A percentile compares a stretch with the other conserved stretches of the same genome.
phyloP scores from a whole-genome alignment of 805 yeast species.

The Grigorovia jiainica region DNA sequence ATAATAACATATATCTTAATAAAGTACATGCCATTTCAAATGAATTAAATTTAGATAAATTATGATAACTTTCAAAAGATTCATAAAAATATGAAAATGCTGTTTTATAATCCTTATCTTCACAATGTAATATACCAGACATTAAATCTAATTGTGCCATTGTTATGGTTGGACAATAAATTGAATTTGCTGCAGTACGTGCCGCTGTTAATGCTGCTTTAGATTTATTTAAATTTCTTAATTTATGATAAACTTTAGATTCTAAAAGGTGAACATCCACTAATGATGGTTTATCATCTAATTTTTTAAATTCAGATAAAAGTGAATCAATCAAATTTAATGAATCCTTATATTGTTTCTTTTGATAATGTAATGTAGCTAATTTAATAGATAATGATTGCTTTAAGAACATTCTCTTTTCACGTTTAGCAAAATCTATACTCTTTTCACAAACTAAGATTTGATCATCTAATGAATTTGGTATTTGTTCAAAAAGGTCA shows the following conservation, averaged over 20 bases:
- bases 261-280: conserved; percentile 94
- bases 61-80: conserved; percentile 81
- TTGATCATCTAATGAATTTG: conserved; percentile 56
- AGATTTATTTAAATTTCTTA: conserved; percentile 84
- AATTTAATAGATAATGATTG: conserved; percentile 81
- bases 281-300: conserved; percentile 90
- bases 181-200: conserved; percentile 93
- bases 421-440: conserved; percentile 78
- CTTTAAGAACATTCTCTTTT: conserved; percentile 78
- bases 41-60: conserved; percentile 35
- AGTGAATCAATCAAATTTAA: conserved; percentile 61
- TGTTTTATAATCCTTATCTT: conserved; percentile 92
- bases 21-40: conserved; percentile 66
- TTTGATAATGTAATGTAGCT: conserved; percentile 63
- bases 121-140: conserved; percentile 93
- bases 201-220: conserved; percentile 91
- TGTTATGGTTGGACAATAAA: conserved; percentile 85
- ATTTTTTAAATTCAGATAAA: conserved; percentile 76
- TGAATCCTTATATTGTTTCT: conserved; percentile 57
- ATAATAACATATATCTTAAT: conserved; percentile 83
- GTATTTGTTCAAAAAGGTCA: conserved; percentile 62
- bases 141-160: conserved; percentile 94
- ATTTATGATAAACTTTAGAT: conserved; percentile 79
- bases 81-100: conserved; percentile 93
- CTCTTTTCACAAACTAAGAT: conserved; percentile 66